Conservation (phyloP, 2,329 filamentous ascomycete genomes). For the Diaporthe destruens region DNA sequence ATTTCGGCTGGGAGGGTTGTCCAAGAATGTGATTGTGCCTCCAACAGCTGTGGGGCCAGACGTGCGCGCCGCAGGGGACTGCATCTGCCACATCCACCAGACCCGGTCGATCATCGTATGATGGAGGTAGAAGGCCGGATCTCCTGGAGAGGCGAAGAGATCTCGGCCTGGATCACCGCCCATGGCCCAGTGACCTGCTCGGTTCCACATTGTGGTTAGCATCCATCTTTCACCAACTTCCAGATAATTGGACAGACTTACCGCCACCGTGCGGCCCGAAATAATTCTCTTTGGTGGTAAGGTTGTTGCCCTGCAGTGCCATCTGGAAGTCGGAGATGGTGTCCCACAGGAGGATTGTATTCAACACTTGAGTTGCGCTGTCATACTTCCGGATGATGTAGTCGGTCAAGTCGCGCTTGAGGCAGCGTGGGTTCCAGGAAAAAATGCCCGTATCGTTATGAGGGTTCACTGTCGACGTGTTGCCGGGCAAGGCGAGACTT, state of each 20-base stretch:
- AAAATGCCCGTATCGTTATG: constrained; percentile 44
- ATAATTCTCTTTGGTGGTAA: constrained; percentile 19
- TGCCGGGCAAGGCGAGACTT: constrained; percentile 44
- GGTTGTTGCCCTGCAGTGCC: constrained; percentile 6
- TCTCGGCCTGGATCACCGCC: constrained; percentile 43
- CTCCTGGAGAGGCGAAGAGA: constrained; percentile 25
- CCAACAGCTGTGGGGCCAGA: constrained; percentile 31
- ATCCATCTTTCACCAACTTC: no score
- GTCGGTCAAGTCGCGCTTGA: constrained; percentile 47
- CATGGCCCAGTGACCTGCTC: constrained; percentile 44
- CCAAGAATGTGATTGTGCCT: constrained; percentile 31
- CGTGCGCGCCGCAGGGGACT: constrained; percentile 47
- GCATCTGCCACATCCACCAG: constrained; percentile 42
- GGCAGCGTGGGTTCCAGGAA: constrained; percentile 52
- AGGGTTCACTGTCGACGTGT: constrained; percentile 44
- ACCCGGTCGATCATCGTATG: constrained; percentile 36
- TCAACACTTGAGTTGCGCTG: constrained; percentile 45
- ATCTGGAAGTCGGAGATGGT: constrained; percentile 48
- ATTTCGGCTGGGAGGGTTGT: constrained; percentile 3
- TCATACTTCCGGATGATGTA: constrained; percentile 47
- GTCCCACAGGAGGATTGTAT: constrained; percentile 38
- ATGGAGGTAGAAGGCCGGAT: constrained; percentile 35
- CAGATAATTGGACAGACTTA: constrained; percentile 46
- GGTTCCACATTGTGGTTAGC: neutral
- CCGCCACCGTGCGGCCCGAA: constrained; percentile 49